Evolutionary conservation across 2,329 filamentous ascomycete genomes (phyloP).

Genomic region (Anisogramma anomala): DNA sequence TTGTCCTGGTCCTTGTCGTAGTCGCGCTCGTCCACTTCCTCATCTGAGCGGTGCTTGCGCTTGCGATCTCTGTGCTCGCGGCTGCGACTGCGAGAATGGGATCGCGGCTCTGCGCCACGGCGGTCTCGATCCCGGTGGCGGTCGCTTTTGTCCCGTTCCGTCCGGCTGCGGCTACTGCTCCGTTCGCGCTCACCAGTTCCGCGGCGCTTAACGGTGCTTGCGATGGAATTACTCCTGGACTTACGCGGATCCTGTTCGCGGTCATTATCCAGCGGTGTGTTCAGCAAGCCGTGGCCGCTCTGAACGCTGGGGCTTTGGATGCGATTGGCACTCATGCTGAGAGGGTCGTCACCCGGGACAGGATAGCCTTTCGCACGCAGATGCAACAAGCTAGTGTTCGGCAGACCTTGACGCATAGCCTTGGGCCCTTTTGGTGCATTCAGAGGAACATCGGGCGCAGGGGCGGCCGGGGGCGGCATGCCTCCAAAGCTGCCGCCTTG

Average conservation of each 20-base stretch:
- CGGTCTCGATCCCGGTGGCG: constrained; percentile 11
- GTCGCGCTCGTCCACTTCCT: constrained; percentile 11
- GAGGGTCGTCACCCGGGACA: constrained; percentile 23
- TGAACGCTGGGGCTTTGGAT: constrained; percentile 20
- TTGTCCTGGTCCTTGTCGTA: constrained; percentile 11
- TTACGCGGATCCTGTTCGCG: constrained; percentile 24
- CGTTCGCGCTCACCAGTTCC: constrained; percentile 19
- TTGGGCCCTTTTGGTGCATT: constrained; percentile 86
- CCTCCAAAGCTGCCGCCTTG: constrained; percentile 13
- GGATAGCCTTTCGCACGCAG: constrained; percentile 43
- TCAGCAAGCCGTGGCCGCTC: constrained; percentile 6
- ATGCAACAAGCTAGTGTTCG: constrained; percentile 67
- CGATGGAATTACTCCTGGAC: constrained; percentile 38
- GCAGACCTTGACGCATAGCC: constrained; percentile 81
- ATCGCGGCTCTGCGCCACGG: constrained; percentile 7
- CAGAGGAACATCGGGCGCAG: constrained; percentile 37
- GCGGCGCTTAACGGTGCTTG: constrained; percentile 18
- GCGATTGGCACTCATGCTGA: constrained; percentile 22
- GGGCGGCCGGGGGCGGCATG: constrained; percentile 15
- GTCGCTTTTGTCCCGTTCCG: constrained; percentile 11
- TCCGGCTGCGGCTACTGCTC: constrained; percentile 17
- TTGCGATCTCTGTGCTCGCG: constrained; percentile 14
- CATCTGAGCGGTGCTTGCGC: constrained; percentile 12
- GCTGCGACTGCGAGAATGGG: constrained; percentile 8
- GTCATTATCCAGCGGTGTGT: constrained; percentile 14